These are phyloP conservation scores for Metarhizium sp. DNA, from an alignment of 2,329 filamentous ascomycete genomes.

Conservation along the genomic window DNA sequence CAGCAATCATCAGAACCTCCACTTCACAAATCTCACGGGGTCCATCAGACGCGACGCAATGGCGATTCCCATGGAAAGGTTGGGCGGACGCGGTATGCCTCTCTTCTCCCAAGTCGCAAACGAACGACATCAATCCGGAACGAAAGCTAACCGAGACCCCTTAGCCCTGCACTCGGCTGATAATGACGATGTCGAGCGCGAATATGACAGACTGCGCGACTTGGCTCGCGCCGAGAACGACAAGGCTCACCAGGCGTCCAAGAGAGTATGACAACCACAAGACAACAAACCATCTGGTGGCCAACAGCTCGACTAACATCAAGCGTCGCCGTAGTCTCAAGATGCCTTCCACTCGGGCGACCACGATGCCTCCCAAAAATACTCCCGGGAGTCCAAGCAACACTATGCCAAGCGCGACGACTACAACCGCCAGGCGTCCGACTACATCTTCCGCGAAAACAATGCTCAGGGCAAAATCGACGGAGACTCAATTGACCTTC, in stretches of 20 bases:
- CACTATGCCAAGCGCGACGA: slow-evolving; percentile 79
- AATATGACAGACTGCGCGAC: slow-evolving; percentile 86
- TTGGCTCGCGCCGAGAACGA: slow-evolving; percentile 72
- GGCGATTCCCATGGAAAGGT: slow-evolving; percentile 28
- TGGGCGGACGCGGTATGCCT: slow-evolving; percentile 32
- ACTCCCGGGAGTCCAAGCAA: slow-evolving; percentile 75
- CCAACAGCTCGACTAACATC: background rate
- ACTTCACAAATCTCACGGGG: too few species aligned
- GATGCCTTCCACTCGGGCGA: slow-evolving; percentile 79
- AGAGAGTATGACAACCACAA: slow-evolving; percentile 41
- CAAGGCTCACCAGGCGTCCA: slow-evolving; percentile 70
- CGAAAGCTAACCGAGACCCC: slow-evolving; percentile 3
- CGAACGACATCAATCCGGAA: background rate
- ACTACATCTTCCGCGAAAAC: slow-evolving; percentile 93
- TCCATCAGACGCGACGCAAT: slow-evolving; percentile 9
- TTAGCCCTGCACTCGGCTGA: slow-evolving; percentile 68
- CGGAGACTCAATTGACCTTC: slow-evolving; percentile 81
- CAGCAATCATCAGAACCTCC: too few species aligned
- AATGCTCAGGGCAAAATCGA: slow-evolving; percentile 69
- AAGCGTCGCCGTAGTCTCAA: slow-evolving; percentile 43
- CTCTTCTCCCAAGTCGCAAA: background rate
- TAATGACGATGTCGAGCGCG: slow-evolving; percentile 60
- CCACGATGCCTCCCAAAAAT: slow-evolving; percentile 70
- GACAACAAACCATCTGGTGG: background rate
- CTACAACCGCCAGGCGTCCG: slow-evolving; percentile 84